These are phyloP conservation scores for Hypoxylon trugodes DNA, from an alignment of 495 filamentous ascomycete genomes.

Conservation along the genomic window DNA sequence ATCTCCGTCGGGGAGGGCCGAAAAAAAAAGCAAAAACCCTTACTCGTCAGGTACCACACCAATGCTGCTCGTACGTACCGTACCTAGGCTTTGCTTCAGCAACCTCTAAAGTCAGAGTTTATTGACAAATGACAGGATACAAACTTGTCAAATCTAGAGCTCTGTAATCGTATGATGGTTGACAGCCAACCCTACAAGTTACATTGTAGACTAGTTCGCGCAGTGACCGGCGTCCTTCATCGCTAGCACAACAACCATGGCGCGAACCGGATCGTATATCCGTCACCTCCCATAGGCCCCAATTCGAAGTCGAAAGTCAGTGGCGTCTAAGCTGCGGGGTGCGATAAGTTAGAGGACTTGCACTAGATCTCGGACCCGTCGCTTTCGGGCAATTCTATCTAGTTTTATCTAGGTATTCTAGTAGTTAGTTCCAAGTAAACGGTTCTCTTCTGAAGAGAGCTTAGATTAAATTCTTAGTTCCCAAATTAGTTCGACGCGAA, in stretches of 20 bases:
- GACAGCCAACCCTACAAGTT: not conserved
- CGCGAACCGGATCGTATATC: constrained; percentile 13
- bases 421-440: constrained; percentile 12
- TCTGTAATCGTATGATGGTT: constrained; percentile 25
- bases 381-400: constrained; percentile 15
- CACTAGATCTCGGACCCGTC: constrained; percentile 11
- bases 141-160: too few relatives aligned
- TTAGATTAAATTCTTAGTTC: constrained; percentile 14
- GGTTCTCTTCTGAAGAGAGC: constrained; percentile 20
- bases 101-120: too few relatives aligned
- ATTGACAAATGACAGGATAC: too few relatives aligned
- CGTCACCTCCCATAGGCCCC: constrained; percentile 13
- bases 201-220: not conserved
- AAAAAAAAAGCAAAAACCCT: too few relatives aligned
- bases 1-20: too few relatives aligned
- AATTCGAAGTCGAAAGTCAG: not conserved
- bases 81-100: too few relatives aligned
- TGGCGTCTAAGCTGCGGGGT: constrained; percentile 9
- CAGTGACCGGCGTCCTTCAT: not conserved
- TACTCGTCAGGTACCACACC: too few relatives aligned
- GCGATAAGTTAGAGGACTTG: not conserved
- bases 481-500: constrained; percentile 12
- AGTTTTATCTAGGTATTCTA: not conserved
- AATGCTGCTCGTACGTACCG: too few relatives aligned
- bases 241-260: constrained; percentile 4